Percentiles rank a stretch among this genome's conserved stretches.
phyloP scores from a whole-genome alignment of 495 filamentous ascomycete species.

The Lasiosphaeris hirsuta region DNA sequence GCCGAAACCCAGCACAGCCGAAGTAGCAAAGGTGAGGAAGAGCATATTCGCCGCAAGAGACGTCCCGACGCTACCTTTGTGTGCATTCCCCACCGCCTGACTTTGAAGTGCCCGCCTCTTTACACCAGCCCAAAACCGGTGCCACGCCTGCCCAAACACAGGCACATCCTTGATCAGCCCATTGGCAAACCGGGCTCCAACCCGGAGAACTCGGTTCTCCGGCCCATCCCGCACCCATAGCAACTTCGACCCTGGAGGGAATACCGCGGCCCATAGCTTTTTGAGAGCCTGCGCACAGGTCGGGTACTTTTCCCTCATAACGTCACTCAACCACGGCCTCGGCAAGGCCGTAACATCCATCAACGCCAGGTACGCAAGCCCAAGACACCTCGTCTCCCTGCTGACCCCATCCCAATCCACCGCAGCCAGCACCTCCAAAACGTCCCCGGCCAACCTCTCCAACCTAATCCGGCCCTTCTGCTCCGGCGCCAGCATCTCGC shows the following conservation, averaged over 20 bases:
- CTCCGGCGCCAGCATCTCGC: slow-evolving; percentile 42
- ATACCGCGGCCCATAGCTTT: not conserved
- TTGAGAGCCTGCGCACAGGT: slow-evolving; percentile 2
- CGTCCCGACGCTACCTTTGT: too few species aligned
- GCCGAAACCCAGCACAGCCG: too few species aligned
- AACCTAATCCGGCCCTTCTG: slow-evolving; percentile 61
- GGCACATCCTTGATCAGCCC: slow-evolving; percentile 23
- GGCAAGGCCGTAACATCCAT: slow-evolving; percentile 69
- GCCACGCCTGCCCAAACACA: slow-evolving; percentile 17
- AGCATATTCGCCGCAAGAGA: too few species aligned
- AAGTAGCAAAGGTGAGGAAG: too few species aligned
- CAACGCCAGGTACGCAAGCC: slow-evolving; percentile 71
- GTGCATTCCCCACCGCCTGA: slow-evolving; percentile 7
- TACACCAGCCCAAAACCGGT: slow-evolving; percentile 23
- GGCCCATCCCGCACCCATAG: slow-evolving; percentile 12
- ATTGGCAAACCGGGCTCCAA: slow-evolving; percentile 32
- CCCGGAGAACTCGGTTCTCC: slow-evolving; percentile 3
- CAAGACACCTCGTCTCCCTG: slow-evolving; percentile 73
- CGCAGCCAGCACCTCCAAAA: slow-evolving; percentile 65
- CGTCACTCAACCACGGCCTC: slow-evolving; percentile 64
- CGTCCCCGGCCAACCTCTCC: slow-evolving; percentile 61
- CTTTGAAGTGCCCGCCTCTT: not conserved
- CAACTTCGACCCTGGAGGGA: slow-evolving; percentile 3
- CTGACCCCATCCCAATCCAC: slow-evolving; percentile 51
- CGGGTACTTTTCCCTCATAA: slow-evolving; percentile 55